phyloP scores from a whole-genome alignment of 2,329 filamentous ascomycete genomes.

The Claviceps sorghi region DNA sequence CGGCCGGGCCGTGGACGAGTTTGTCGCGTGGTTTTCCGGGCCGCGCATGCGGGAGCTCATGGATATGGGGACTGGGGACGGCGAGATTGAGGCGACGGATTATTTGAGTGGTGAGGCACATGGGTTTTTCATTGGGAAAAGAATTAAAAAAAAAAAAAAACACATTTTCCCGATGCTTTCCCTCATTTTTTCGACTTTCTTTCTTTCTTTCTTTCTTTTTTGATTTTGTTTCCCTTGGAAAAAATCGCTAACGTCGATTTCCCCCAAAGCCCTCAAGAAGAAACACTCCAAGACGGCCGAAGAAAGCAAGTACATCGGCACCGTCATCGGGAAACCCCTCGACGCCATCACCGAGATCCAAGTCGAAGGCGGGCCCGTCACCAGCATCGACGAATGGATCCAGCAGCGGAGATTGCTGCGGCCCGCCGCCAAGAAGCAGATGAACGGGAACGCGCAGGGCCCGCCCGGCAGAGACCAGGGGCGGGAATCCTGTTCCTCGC shows the following conservation, averaged over 20 bases:
- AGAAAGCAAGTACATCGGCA: constrained; percentile 73
- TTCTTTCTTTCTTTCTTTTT: no score
- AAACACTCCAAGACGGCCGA: constrained; percentile 84
- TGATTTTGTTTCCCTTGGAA: background rate
- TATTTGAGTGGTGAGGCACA: constrained; percentile 57
- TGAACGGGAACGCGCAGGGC: background rate
- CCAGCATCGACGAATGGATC: constrained; percentile 24
- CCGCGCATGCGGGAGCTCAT: constrained; percentile 64
- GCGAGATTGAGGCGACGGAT: constrained; percentile 49
- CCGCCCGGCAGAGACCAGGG: background rate
- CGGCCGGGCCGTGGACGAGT: constrained; percentile 59
- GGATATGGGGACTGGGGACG: constrained; percentile 62
- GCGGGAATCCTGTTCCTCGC: constrained; percentile 12
- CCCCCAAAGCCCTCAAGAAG: constrained; percentile 57
- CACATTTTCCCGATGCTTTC: no score
- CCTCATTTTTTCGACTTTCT: no score
- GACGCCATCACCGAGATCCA: constrained; percentile 54
- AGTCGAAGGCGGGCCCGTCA: constrained; percentile 55
- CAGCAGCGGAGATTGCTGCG: constrained; percentile 13
- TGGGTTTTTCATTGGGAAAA: no score
- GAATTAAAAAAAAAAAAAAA: no score
- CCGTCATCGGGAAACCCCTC: constrained; percentile 59
- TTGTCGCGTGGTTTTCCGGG: constrained; percentile 66
- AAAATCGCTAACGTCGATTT: background rate
- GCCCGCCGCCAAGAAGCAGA: background rate